Evolutionary conservation across 2,329 filamentous ascomycete species (phyloP), one percentile per base, ranked within the genome.

Genomic region (Paecilomyces variotii): DNA sequence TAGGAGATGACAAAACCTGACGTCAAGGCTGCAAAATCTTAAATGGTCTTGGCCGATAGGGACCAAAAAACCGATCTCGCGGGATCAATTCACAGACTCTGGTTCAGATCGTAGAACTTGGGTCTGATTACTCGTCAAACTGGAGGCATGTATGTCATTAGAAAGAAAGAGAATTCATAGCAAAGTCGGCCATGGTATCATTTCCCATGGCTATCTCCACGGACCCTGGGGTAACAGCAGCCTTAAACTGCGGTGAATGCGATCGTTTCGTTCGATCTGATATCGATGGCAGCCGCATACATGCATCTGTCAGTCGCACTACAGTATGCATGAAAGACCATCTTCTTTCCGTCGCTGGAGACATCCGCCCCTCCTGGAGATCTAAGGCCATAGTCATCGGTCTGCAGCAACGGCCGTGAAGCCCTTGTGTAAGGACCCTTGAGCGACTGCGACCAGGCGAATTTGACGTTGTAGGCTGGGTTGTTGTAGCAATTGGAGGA

Each of bases 401-500:
- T 72, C 53, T 69, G 63, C 27, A 77, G 62, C 54, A 77, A 60
- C 7, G 73, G 65, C 4, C 64, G 62, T 25, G 55, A 30, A 4
- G 68, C 68, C 51, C 71, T 69, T 1, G 59, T 68, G 56, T 76
- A 76, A 1, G 74, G 71, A 0, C 75, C 74, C 28, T 61, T 61
- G 51, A 76, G 60, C 7, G 68, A 67, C 11, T 59, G 66, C 2
- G 79, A 73, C 19, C 79, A 79, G 2, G 84, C 84, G 64, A 85
- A 87, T 58, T 80, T 80, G 24, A 85, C 75, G 64, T 85, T 79
- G 68, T 87, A 87, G 24, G 68, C 66, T 4, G 79, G 69, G 7
- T 79, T 77, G 2, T 76, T 77, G 69, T 77, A 87, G 71, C 83
- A 85, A 60, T 84, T 80, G 50, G 79, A 82, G 63, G 81, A 84